phyloP scores from a whole-genome alignment of 352 stramenopile genomes.

The Phytophthora nicotianae region DNA sequence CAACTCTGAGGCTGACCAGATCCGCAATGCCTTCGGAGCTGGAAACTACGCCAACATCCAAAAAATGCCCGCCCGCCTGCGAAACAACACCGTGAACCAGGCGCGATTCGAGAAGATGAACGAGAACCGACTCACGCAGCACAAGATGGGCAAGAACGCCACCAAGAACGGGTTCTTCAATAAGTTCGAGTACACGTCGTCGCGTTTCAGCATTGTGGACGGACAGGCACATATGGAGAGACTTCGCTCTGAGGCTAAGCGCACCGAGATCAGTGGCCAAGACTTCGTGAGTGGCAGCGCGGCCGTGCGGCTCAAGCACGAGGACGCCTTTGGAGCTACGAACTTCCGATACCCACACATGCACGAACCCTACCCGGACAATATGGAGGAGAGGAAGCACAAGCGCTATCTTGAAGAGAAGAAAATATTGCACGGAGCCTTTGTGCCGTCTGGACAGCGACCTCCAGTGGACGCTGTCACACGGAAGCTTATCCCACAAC shows the following conservation, averaged over 20 bases:
- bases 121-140: conserved; percentile 61
- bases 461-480: conserved; percentile 65
- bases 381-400: conserved; percentile 58
- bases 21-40: conserved; percentile 72
- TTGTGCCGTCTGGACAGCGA: conserved; percentile 64
- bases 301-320: conserved; percentile 65
- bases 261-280: conserved; percentile 66
- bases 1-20: conserved; percentile 78
- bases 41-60: conserved; percentile 74
- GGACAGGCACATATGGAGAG: conserved; percentile 73
- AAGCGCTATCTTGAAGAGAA: conserved; percentile 70
- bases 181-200: conserved; percentile 80
- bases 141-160: conserved; percentile 46
- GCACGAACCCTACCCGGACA: conserved; percentile 67
- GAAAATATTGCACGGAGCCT: conserved; percentile 72
- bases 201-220: conserved; percentile 64
- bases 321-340: conserved; percentile 69
- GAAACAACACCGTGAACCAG: conserved; percentile 65
- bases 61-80: conserved; percentile 60
- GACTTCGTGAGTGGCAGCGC: conserved; percentile 68
- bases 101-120: conserved; percentile 80
- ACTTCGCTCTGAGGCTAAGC: conserved; percentile 69
- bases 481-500: conserved; percentile 67
- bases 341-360: conserved; percentile 72
- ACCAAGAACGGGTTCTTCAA: conserved; percentile 80